Evolutionary conservation across 768 basidiomycete genomes (phyloP).

Genomic region (Phanerochaete carnosa): DNA sequence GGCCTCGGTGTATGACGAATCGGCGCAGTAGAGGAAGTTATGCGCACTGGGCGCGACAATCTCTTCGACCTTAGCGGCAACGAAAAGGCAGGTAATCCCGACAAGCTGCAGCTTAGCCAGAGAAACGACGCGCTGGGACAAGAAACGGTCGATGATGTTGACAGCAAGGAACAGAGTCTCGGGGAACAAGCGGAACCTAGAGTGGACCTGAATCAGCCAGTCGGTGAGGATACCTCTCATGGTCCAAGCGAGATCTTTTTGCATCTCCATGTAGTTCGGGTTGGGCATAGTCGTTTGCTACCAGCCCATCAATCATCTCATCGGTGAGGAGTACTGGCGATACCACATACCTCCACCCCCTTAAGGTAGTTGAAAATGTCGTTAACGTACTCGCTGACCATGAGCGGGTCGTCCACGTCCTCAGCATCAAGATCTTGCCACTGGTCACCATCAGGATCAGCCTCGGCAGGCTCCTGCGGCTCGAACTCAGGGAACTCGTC

Average conservation of each 20-base stretch:
- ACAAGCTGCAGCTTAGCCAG: constrained; percentile 72
- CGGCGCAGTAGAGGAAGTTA: constrained; percentile 78
- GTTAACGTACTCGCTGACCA: constrained; percentile 94
- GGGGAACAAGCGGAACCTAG: constrained; percentile 78
- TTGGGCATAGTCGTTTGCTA: constrained; percentile 80
- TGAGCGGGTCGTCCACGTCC: constrained; percentile 89
- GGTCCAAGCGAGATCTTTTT: constrained; percentile 83
- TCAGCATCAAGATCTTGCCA: constrained; percentile 95
- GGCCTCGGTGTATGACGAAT: constrained; percentile 68
- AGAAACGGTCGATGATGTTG: constrained; percentile 76
- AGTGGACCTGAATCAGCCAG: constrained; percentile 92
- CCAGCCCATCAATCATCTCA: constrained; percentile 8
- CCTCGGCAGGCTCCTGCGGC: constrained; percentile 51
- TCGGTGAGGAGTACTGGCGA: constrained; percentile 5
- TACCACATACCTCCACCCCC: constrained; percentile 62
- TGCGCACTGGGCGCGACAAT: constrained; percentile 81
- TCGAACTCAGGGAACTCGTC: constrained; percentile 19
- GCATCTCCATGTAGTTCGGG: constrained; percentile 79
- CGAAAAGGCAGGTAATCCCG: constrained; percentile 82
- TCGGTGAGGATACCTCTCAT: constrained; percentile 89
- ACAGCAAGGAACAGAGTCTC: constrained; percentile 89
- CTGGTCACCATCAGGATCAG: constrained; percentile 57
- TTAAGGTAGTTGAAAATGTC: constrained; percentile 95
- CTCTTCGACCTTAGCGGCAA: constrained; percentile 92
- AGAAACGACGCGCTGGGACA: constrained; percentile 55